phyloP scores from a whole-genome alignment of 257 asterid genomes.

The Ajuga chamaepitys region DNA sequence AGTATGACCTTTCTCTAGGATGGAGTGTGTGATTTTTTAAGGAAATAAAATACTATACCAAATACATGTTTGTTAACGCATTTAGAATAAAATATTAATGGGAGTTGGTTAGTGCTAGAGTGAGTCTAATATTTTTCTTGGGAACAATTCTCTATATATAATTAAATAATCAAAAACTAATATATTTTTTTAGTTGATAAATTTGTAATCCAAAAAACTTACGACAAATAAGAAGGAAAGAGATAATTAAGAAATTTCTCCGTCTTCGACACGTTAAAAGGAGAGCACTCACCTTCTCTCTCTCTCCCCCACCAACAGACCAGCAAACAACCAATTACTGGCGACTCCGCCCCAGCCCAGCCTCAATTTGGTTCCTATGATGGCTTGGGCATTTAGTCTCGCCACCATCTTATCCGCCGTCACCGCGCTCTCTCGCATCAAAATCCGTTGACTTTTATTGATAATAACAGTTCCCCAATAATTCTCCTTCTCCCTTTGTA shows the following conservation, averaged over 20 bases:
- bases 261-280: background rate
- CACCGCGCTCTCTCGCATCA: conserved; percentile 16
- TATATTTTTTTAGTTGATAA: too few species aligned
- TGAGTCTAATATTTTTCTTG: too few species aligned
- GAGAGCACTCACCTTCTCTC: background rate
- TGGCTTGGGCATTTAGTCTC: conserved; percentile 28
- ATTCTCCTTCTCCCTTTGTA: conserved; percentile 32
- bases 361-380: background rate
- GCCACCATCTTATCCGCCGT: conserved; percentile 22
- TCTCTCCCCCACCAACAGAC: conserved; percentile 1
- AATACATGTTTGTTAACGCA: too few species aligned
- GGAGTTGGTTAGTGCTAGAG: too few species aligned
- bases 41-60: too few species aligned
- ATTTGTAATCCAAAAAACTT: too few species aligned
- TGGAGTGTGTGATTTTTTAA: too few species aligned
- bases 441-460: conserved; percentile 7
- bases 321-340: conserved; percentile 7
- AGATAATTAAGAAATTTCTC: background rate
- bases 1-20: too few species aligned
- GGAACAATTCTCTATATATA: too few species aligned
- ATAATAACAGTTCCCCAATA: conserved; percentile 25
- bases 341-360: conserved; percentile 21
- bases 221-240: too few species aligned
- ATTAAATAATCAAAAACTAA: too few species aligned
- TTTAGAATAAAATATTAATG: too few species aligned